These are phyloP conservation scores for Colletotrichum liriopes DNA, from an alignment of 2,329 filamentous ascomycete species.

Conservation along the genomic window DNA sequence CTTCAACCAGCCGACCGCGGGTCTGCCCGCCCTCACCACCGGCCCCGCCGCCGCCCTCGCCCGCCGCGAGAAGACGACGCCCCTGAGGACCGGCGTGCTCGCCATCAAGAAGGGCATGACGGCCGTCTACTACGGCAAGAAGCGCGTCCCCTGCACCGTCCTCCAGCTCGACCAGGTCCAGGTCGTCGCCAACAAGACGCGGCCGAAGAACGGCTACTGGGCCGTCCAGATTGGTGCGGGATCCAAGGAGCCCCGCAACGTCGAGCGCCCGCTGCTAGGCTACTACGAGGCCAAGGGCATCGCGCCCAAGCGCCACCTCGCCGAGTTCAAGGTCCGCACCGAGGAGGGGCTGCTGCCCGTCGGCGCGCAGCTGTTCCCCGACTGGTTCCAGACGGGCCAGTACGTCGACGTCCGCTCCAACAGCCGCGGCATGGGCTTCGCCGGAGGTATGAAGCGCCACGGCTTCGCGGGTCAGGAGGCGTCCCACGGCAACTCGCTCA, in stretches of 20 bases:
- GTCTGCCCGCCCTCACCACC: slow-evolving; percentile 70
- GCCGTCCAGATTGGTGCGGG: slow-evolving; percentile 92
- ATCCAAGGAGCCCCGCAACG: slow-evolving; percentile 79
- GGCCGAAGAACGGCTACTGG: slow-evolving; percentile 88
- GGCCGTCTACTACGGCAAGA: slow-evolving; percentile 85
- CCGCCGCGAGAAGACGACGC: slow-evolving; percentile 72
- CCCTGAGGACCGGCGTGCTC: slow-evolving; percentile 83
- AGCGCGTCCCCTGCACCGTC: slow-evolving; percentile 88
- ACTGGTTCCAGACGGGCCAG: slow-evolving; percentile 93
- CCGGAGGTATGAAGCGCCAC: slow-evolving; percentile 97
- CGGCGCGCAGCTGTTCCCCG: slow-evolving; percentile 83
- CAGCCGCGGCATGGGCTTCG: slow-evolving; percentile 92
- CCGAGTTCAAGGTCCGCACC: slow-evolving; percentile 88
- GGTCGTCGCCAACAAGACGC: slow-evolving; percentile 89
- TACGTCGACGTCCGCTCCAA: slow-evolving; percentile 88
- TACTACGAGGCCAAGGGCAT: slow-evolving; percentile 89
- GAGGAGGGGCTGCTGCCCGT: slow-evolving; percentile 81
- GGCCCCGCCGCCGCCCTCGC: slow-evolving; percentile 74
- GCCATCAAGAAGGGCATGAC: slow-evolving; percentile 97
- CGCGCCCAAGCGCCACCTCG: slow-evolving; percentile 85
- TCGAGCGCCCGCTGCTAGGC: slow-evolving; percentile 86
- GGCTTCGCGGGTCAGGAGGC: slow-evolving; percentile 91
- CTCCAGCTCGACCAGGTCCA: slow-evolving; percentile 94
- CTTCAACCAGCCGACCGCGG: slow-evolving; percentile 73
- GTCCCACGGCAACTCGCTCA: slow-evolving; percentile 95